Conservation (phyloP, 352 stramenopile species). For the Phytophthora pinifolia region DNA sequence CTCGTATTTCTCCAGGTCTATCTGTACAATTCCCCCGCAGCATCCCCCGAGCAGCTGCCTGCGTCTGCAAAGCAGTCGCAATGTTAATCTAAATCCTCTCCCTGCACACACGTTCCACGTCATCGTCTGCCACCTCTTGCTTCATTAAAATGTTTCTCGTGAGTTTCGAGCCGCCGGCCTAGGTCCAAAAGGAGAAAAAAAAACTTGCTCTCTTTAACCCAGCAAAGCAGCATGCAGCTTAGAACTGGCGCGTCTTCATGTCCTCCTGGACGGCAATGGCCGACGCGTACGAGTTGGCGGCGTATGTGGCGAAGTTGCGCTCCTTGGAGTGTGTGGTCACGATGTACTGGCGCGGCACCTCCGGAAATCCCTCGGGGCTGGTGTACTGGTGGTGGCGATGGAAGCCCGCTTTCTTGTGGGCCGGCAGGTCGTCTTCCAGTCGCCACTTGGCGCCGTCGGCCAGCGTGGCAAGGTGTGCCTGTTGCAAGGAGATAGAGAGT, state of each 20-base stretch:
- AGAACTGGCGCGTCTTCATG: constrained; percentile 81
- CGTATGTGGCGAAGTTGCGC: constrained; percentile 77
- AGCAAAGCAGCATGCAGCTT: constrained; percentile 25
- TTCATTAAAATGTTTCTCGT: constrained; percentile 30
- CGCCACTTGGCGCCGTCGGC: constrained; percentile 67
- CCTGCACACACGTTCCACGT: constrained; percentile 1
- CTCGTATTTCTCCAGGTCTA: constrained; percentile 41
- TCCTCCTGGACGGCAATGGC: constrained; percentile 80
- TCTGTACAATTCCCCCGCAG: constrained; percentile 45
- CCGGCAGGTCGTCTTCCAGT: constrained; percentile 59
- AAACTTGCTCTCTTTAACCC: constrained; percentile 1
- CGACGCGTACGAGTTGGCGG: constrained; percentile 86
- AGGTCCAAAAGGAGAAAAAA: constrained; percentile 7
- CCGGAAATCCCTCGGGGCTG: constrained; percentile 60
- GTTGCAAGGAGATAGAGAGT: not conserved
- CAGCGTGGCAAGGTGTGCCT: constrained; percentile 52
- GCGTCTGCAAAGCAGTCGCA: constrained; percentile 3
- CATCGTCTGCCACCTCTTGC: constrained; percentile 19
- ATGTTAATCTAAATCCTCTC: constrained; percentile 3
- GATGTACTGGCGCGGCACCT: constrained; percentile 79
- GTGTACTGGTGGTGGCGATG: constrained; percentile 64
- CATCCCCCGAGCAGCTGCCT: constrained; percentile 9
- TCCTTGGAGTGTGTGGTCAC: constrained; percentile 66
- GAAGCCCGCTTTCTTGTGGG: constrained; percentile 56
- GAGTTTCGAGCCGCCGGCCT: constrained; percentile 1